Percentiles rank a stretch among this genome's conserved stretches.
Evolutionary conservation across 768 basidiomycete species (phyloP).

Genomic region (Coprinellus micaceus): DNA sequence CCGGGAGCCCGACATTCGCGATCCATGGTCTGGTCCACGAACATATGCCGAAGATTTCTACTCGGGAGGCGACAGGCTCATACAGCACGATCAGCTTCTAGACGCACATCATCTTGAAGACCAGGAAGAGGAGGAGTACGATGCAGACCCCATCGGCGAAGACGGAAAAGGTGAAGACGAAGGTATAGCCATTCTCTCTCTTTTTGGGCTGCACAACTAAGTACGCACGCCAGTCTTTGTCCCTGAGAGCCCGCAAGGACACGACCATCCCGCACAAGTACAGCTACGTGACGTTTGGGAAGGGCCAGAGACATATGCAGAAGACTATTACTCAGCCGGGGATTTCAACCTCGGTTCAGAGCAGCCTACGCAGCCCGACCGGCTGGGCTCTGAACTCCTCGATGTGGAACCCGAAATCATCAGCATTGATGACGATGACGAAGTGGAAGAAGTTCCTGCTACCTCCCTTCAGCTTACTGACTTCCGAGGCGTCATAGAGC

Average conservation of each 20-base stretch:
- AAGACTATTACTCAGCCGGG: constrained; percentile 41
- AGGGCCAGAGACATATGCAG: constrained; percentile 30
- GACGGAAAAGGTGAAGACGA: neutral
- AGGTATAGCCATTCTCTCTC: neutral
- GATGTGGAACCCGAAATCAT: constrained; percentile 1
- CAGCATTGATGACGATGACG: constrained; percentile 5
- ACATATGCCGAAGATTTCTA: constrained; percentile 36
- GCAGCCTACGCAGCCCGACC: constrained; percentile 20
- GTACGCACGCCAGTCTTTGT: constrained; percentile 18
- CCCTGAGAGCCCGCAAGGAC: constrained; percentile 10
- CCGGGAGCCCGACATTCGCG: constrained; percentile 22
- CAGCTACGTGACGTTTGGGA: constrained; percentile 35
- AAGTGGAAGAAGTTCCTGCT: neutral
- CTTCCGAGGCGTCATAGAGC: neutral
- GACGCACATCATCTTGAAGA: constrained; percentile 27
- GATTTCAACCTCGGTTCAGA: constrained; percentile 23
- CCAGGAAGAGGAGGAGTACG: neutral
- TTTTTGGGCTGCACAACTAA: constrained; percentile 9
- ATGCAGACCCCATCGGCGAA: neutral
- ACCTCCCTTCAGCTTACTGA: neutral
- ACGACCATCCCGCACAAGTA: constrained; percentile 11
- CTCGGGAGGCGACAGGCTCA: constrained; percentile 37
- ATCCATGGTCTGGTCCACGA: constrained; percentile 32
- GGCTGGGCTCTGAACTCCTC: constrained; percentile 18
- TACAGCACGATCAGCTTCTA: constrained; percentile 8